Percentiles rank a stretch among this genome's conserved stretches.
phyloP scores from a whole-genome alignment of 2,329 filamentous ascomycete genomes.

The Epichloe hybrida region DNA sequence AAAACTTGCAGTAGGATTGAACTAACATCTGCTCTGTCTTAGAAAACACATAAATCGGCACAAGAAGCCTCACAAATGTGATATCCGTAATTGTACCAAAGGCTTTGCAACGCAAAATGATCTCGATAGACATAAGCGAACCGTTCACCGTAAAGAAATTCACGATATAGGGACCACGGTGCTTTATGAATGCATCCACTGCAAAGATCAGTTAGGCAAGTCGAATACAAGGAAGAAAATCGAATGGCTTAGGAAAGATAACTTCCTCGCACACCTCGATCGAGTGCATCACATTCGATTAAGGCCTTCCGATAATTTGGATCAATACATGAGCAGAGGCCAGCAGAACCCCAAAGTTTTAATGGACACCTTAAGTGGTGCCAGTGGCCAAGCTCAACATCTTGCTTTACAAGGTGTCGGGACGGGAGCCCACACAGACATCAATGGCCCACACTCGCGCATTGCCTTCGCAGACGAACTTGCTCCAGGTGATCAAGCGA shows the following conservation, averaged over 20 bases:
- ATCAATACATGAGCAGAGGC: conserved; percentile 15
- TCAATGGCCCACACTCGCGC: not conserved
- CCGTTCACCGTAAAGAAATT: conserved; percentile 46
- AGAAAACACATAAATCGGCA: conserved; percentile 70
- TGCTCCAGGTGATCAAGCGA: not conserved
- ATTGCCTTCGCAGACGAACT: not conserved
- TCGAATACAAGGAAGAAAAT: conserved; percentile 33
- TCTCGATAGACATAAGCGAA: conserved; percentile 62
- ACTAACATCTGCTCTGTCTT: not conserved
- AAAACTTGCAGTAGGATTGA: not conserved
- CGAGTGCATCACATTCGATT: conserved; percentile 45
- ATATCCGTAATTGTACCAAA: conserved; percentile 40
- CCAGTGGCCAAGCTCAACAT: not conserved
- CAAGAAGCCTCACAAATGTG: conserved; percentile 52
- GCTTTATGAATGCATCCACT: conserved; percentile 8
- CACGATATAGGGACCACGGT: conserved; percentile 7
- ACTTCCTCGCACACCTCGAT: conserved; percentile 68
- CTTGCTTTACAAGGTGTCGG: conserved; percentile 6
- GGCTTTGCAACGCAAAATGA: conserved; percentile 77
- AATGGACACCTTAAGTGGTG: not conserved
- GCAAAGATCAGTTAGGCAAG: conserved; percentile 8
- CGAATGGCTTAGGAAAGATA: conserved; percentile 68
- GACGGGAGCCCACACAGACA: not conserved
- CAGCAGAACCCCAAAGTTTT: conserved; percentile 8
- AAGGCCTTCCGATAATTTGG: conserved; percentile 24